A percentile compares a stretch with the other conserved stretches of the same genome.
phyloP scores from a whole-genome alignment of 768 basidiomycete genomes.

The Panaeolus papilionaceus region DNA sequence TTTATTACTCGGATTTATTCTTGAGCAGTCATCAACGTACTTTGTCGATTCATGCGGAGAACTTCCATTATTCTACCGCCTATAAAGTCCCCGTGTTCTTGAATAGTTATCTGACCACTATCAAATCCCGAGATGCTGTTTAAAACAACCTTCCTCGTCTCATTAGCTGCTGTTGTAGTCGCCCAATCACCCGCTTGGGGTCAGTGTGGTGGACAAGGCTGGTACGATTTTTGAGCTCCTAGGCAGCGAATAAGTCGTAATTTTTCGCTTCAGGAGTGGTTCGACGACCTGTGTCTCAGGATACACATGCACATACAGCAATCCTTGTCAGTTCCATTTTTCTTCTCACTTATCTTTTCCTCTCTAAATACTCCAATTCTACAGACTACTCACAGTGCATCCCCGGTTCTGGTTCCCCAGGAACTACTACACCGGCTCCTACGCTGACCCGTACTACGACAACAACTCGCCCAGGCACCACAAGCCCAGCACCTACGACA shows the following conservation, averaged over 20 bases:
- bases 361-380: background rate
- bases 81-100: conserved; percentile 15
- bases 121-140: background rate
- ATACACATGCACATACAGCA: conserved; percentile 47
- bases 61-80: conserved; percentile 30
- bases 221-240: conserved; percentile 31
- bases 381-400: conserved; percentile 62
- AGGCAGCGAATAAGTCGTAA: background rate
- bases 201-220: conserved; percentile 50
- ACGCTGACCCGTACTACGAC: conserved; percentile 33
- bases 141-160: conserved; percentile 22
- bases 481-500: conserved; percentile 34
- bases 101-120: background rate
- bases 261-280: conserved; percentile 40
- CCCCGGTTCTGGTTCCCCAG: conserved; percentile 39
- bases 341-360: background rate
- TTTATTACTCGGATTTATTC: conserved; percentile 17
- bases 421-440: conserved; percentile 24
- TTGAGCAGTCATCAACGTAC: background rate
- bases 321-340: conserved; percentile 38
- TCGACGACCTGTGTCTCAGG: conserved; percentile 49
- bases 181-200: conserved; percentile 49
- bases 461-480: conserved; percentile 32
- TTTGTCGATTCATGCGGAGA: conserved; percentile 25
- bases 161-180: conserved; percentile 18